These are phyloP conservation scores for Murraya koenigii DNA, from an alignment of 345 rosid genomes.

Conservation along the genomic window DNA sequence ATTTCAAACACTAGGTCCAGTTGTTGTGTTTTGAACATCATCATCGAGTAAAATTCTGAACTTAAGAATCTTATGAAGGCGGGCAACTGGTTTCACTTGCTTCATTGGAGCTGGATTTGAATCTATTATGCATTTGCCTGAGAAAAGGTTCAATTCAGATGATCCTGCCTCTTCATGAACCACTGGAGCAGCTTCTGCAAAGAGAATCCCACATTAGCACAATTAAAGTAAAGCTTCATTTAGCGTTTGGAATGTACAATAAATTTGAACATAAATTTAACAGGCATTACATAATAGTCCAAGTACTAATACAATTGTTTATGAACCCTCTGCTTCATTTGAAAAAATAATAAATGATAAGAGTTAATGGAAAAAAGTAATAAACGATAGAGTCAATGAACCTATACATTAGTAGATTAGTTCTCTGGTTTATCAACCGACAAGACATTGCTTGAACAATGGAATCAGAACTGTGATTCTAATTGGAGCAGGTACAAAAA, in stretches of 20 bases:
- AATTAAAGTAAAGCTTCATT: slow-evolving; percentile 1
- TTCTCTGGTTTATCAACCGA: background rate
- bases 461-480: background rate
- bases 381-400: background rate
- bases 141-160: slow-evolving; percentile 42
- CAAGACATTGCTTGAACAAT: background rate
- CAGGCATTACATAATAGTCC: background rate
- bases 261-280: background rate
- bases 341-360: background rate
- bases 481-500: background rate
- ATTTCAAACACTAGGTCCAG: background rate
- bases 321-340: background rate
- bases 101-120: slow-evolving; percentile 41
- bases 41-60: slow-evolving; percentile 40
- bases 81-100: slow-evolving; percentile 50
- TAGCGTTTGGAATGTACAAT: background rate
- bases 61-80: slow-evolving; percentile 57
- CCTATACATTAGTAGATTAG: background rate
- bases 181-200: slow-evolving; percentile 32
- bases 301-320: background rate
- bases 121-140: slow-evolving; percentile 35
- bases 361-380: background rate
- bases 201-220: background rate
- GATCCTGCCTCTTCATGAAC: slow-evolving; percentile 49
- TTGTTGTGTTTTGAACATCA: slow-evolving; percentile 29